These are phyloP conservation scores for Microbotryomycetes sp. DNA, from an alignment of 1,284 basidiomycete species.

Conservation along the genomic window DNA sequence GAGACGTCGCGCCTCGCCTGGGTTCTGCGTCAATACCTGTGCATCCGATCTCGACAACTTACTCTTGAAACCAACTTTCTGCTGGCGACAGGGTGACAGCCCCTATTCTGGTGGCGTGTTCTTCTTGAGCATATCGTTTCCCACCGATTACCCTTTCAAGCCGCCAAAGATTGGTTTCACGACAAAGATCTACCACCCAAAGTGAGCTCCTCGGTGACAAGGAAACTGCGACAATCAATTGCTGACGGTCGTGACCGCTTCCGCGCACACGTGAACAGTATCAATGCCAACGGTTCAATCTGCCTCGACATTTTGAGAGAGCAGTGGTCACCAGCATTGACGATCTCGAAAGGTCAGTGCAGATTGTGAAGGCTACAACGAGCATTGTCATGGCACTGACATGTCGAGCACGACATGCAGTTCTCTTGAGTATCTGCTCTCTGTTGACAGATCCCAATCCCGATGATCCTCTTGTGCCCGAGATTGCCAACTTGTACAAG, in stretches of 20 bases:
- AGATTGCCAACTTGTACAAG: conserved; percentile 82
- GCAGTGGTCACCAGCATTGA: conserved; percentile 93
- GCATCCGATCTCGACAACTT: conserved; percentile 44
- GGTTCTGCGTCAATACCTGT: conserved; percentile 1
- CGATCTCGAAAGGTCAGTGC: conserved; percentile 86
- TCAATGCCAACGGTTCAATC: conserved; percentile 97
- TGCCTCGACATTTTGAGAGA: conserved; percentile 59
- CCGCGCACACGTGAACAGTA: conserved; percentile 63
- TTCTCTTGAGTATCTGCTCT: conserved; percentile 87
- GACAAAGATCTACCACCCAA: conserved; percentile 65
- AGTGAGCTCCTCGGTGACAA: conserved; percentile 39
- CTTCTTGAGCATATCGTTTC: conserved; percentile 66
- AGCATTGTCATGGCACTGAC: not conserved
- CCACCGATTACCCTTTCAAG: conserved; percentile 96
- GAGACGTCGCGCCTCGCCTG: too few species aligned
- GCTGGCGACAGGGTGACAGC: conserved; percentile 5
- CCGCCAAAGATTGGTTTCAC: conserved; percentile 99
- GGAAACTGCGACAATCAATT: not conserved
- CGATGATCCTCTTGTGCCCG: conserved; percentile 67
- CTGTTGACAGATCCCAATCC: conserved; percentile 97
- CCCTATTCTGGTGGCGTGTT: conserved; percentile 38
- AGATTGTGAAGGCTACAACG: too few species aligned
- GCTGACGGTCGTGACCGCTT: not conserved
- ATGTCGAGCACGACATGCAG: conserved; percentile 47
- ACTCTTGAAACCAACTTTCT: conserved; percentile 30